Evolutionary conservation across 352 stramenopile species (phyloP).

Genomic region (Pythium biforme): DNA sequence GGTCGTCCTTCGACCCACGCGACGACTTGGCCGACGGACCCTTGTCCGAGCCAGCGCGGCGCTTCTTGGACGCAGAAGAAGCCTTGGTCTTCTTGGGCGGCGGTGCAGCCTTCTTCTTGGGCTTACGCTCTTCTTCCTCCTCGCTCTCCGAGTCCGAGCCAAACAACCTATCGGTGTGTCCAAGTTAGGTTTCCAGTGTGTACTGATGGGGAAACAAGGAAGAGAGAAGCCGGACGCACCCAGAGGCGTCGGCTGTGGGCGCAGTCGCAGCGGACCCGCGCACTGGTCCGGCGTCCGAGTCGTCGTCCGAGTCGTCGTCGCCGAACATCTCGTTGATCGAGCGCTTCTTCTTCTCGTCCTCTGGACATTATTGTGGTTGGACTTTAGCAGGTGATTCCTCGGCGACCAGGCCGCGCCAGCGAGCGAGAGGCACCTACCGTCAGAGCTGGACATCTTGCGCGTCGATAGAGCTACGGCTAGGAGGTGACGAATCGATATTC

Average conservation of each 20-base stretch:
- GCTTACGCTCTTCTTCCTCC: constrained; percentile 61
- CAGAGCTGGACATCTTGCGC: constrained; percentile 46
- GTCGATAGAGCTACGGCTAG: background rate
- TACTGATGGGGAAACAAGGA: too few relatives aligned
- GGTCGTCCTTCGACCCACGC: constrained; percentile 7
- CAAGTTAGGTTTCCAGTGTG: too few relatives aligned
- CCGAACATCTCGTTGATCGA: constrained; percentile 89
- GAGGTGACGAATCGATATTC: background rate
- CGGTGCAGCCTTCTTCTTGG: constrained; percentile 32
- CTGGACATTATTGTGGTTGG: constrained; percentile 17
- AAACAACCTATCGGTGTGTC: constrained; percentile 78
- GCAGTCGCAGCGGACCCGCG: constrained; percentile 44
- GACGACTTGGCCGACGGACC: constrained; percentile 7
- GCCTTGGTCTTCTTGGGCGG: constrained; percentile 54
- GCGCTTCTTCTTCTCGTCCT: constrained; percentile 81
- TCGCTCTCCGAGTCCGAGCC: constrained; percentile 87
- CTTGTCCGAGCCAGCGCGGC: constrained; percentile 1
- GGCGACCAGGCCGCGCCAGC: background rate
- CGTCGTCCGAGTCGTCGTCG: constrained; percentile 77
- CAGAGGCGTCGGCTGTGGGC: constrained; percentile 62
- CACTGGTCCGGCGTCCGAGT: constrained; percentile 48
- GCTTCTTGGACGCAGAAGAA: constrained; percentile 22
- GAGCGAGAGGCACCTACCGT: constrained; percentile 39
- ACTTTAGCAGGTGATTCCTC: background rate
- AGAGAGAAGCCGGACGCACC: constrained; percentile 43